These are phyloP conservation scores for Neoconidiobolus thromboides DNA, from an alignment of 371 early-diverging fungal genomes.

Conservation along the genomic window DNA sequence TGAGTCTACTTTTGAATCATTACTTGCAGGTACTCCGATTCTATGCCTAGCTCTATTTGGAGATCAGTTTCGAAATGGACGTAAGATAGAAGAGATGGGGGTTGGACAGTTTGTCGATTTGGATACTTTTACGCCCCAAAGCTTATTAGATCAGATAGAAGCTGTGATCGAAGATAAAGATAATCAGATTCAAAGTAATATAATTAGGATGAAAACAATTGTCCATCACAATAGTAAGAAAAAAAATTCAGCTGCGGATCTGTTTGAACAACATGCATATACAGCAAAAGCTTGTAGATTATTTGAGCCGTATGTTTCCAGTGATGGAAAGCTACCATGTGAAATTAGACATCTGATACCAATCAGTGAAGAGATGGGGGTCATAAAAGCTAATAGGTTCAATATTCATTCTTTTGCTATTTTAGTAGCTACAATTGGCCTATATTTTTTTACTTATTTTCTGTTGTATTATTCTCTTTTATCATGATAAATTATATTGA, in stretches of 20 bases:
- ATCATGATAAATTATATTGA: no score
- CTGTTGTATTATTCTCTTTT: no score
- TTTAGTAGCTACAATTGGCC: not conserved
- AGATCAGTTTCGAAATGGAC: slow-evolving; percentile 6
- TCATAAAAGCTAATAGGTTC: not conserved
- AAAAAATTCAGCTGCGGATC: not conserved
- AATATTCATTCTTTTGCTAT: not conserved
- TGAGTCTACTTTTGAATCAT: slow-evolving; percentile 1
- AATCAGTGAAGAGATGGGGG: not conserved
- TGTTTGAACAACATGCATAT: not conserved
- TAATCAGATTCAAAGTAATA: not conserved
- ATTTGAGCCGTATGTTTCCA: not conserved
- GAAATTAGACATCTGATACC: not conserved
- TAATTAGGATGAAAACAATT: not conserved
- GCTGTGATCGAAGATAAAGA: not conserved
- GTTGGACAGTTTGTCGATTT: not conserved
- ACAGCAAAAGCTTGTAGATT: not conserved
- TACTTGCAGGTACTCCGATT: slow-evolving; percentile 3
- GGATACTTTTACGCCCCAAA: not conserved
- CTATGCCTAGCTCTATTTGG: slow-evolving; percentile 3
- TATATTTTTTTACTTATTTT: no score
- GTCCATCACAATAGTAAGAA: not conserved
- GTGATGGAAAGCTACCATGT: not conserved
- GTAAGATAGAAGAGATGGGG: not conserved
- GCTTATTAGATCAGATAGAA: not conserved